Evolutionary conservation across 2,329 filamentous ascomycete genomes (phyloP), one percentile per base, ranked within the genome.

Genomic region (Ophiostoma himal-ulmi): DNA sequence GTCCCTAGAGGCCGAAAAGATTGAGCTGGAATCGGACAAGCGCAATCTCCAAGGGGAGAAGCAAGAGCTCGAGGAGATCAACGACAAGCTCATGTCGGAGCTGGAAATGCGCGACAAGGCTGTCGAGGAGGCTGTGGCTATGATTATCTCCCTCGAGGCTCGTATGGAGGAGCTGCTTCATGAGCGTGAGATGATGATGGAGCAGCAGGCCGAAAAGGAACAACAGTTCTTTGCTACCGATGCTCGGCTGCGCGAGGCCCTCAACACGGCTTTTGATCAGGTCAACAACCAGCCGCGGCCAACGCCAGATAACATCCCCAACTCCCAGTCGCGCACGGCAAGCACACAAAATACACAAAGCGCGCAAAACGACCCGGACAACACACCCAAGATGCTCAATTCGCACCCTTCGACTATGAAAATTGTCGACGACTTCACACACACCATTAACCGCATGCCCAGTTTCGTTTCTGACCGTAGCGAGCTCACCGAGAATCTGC

Each of bases 41-140:
- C 83, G 87, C n/a, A 81, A 83, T 78, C 5, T 84, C 86, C 75
- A 78, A 85, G 67, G 82, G 85, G 83, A 86, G 20, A 82, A 88
- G 73, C 89, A 89, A 72, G 83, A 88, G 74, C 76, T 86, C 68
- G 82, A 86, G 71, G 83, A 85, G 17, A 81, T 87, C 72, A 89
- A 89, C 72, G 83, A 87, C 22, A 81, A 83, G 72, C 79, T 92
- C 44, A 75, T 88, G 26, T 77, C 80, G 2, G 88, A 91, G 76
- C 76, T 91, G 69, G 87, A 90, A 73, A 88, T 88, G 78, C 83
- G 89, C 22, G 90, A 92, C 77, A 88, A 88, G 75, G 90, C 89
- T 5, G 83, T 92, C 1, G 86, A 89, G 72, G 89, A 92, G 75
- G 90, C 90, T 3, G 88, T 91, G 6, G 82, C 84, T 37, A 87